Base-by-base conservation (phyloP, 306 rosid genomes). In the Quercus gilva region DNA sequence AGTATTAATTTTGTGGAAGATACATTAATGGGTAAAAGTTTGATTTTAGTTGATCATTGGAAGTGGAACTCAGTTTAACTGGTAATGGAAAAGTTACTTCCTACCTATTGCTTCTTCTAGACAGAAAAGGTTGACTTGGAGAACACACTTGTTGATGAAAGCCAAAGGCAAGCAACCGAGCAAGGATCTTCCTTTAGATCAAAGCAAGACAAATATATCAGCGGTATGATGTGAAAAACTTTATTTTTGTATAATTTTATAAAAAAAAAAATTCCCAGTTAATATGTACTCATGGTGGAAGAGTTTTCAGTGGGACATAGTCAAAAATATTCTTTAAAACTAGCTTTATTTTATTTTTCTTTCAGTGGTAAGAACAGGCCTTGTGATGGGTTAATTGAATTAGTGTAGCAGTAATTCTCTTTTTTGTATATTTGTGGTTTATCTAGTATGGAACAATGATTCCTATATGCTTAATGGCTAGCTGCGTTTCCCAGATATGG, bases 121-220 rank as follows among this genome's bases (percentile, higher is more conserved):
- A 88, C 97, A 63, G 99, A 95, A 69, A 95, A 93, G 77, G 97
- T 95, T 76, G 98, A 95, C 83, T 85, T 95, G 91, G 99, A 95
- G 90, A 93, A 93, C 79, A 89, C 98, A 15, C 87, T 95, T 64
- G 90, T 95, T 76, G 88, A 84, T 78, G 98, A 95, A 83, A 88
- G 87, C 87, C 95, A 81, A 74, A 85, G 83, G 72, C 97, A 84
- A 74, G 70, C 84, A 14, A 85, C 79, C 78, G 93, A 91, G 73
- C 75, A 76, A 12, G 82, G 82, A 64, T 78, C 84, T 51, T 75
- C 91, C 58, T 74, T 87, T 79, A 85, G 80, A 75, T 85, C 80
- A 52, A 75, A 77, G 52, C 85, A 83, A 4, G 97, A 90, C 74
- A 90, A 83, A 75, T 83, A 69, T 49, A 49, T 13, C 33, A 95